Base-by-base conservation (phyloP, 2,329 filamentous ascomycete species). In the Aureobasidium namibiae region DNA sequence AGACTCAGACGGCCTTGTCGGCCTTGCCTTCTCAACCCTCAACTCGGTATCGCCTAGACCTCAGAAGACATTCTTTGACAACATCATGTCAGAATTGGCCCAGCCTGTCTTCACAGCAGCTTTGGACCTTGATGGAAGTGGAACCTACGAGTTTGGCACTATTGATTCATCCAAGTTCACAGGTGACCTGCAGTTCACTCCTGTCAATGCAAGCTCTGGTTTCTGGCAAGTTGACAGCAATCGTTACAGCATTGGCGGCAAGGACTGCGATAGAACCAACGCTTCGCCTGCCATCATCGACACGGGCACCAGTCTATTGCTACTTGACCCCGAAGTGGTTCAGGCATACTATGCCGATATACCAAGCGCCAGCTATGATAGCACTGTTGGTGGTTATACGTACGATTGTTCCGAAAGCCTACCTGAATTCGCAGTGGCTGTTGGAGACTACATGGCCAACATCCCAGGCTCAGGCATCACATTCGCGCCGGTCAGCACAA, bases 61-160 rank as follows among this genome's bases (percentile, higher is more conserved):
- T 63, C 84, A 88, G 64, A 85, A 84, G 72, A 90, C 87, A 11
- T 90, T 89, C 71, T 89, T 90, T 69, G 85, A 88, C 67, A 90
- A 88, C 69, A 75, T 87, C 64, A 80, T 82, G 70, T 63, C 71
- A n/a, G 71, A 75, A 18, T 80, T 90, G 24, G 78, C 82, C 26
- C 73, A 82, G 70, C 86, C 87, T 0, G 74, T 92, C 41, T 88
- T 92, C 73, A 89, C 87, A 0, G 87, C 85, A 24, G 80, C 87
- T 61, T 77, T 92, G 45, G 82, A 82, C 67, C 78, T 81, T 63
- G 76, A 79, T 61, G 76, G 77, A 16, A 74, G 77, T 2, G 87
- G 87, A 42, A 79, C 81, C 31, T 92, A 90, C 73, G 85, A 90
- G 68, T 92, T 92, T 66, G 89, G 89, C 61, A 79, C 72, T 65